These are phyloP conservation scores for Hemisphaericaspora subhashii DNA, from an alignment of 1,139 yeast species.

Conservation along the genomic window DNA sequence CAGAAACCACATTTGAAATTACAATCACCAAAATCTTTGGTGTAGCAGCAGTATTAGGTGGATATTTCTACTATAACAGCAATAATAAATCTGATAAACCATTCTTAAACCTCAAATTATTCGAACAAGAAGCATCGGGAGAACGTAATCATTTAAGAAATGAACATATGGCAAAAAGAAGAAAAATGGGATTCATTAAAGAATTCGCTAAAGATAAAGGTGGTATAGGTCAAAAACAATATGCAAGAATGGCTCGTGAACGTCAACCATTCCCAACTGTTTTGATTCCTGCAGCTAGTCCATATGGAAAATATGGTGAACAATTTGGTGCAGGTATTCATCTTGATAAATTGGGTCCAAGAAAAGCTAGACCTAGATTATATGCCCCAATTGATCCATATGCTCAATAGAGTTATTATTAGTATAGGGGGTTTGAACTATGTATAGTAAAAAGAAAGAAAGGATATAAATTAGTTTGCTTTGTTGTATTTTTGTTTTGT, in stretches of 20 bases:
- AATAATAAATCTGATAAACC: constrained; percentile 42
- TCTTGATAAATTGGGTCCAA: constrained; percentile 46
- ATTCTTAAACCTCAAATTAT: constrained; percentile 38
- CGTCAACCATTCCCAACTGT: constrained; percentile 33
- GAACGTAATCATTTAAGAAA: constrained; percentile 39
- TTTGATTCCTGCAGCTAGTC: constrained; percentile 45
- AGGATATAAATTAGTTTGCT: too few relatives aligned
- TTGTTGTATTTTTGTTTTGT: too few relatives aligned
- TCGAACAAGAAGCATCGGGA: constrained; percentile 33
- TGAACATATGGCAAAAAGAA: constrained; percentile 38
- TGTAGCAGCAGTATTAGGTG: constrained; percentile 42
- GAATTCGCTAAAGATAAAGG: constrained; percentile 49
- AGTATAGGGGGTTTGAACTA: too few relatives aligned
- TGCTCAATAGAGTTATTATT: too few relatives aligned
- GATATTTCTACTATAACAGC: constrained; percentile 36
- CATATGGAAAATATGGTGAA: constrained; percentile 27
- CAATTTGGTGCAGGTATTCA: constrained; percentile 51
- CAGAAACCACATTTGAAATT: constrained; percentile 34
- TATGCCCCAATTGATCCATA: constrained; percentile 34
- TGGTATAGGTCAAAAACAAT: constrained; percentile 47
- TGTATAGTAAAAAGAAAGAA: too few relatives aligned
- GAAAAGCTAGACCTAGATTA: constrained; percentile 43
- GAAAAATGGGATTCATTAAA: constrained; percentile 44
- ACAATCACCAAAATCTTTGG: constrained; percentile 44
- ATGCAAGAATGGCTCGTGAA: constrained; percentile 26